Conservation (phyloP, 352 stramenopile species). For the Aphanomyces cochlioides region DNA sequence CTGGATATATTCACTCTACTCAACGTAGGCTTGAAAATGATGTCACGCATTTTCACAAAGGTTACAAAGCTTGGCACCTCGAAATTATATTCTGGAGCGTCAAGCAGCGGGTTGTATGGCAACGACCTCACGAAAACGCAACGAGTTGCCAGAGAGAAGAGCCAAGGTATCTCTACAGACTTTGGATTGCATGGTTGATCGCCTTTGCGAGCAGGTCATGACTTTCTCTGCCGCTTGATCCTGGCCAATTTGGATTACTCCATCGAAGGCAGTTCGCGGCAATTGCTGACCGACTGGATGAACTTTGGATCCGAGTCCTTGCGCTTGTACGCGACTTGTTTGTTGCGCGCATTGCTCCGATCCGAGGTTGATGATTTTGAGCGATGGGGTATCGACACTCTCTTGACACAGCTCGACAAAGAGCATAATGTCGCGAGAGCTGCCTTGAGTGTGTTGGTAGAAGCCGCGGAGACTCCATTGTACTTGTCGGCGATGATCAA, state of each 20-base stretch:
- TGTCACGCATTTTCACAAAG: slow-evolving; percentile 85
- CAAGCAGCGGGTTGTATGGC: not conserved
- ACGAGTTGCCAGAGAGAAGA: slow-evolving; percentile 27
- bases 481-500: slow-evolving; percentile 82
- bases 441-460: slow-evolving; percentile 82
- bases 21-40: slow-evolving; percentile 68
- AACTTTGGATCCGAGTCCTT: slow-evolving; percentile 76
- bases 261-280: slow-evolving; percentile 79
- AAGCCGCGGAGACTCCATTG: slow-evolving; percentile 76
- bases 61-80: slow-evolving; percentile 84
- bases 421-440: slow-evolving; percentile 81
- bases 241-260: slow-evolving; percentile 86
- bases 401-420: slow-evolving; percentile 82
- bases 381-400: slow-evolving; percentile 82
- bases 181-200: not conserved
- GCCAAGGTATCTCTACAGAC: slow-evolving; percentile 10
- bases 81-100: slow-evolving; percentile 33
- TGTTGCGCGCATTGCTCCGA: slow-evolving; percentile 72
- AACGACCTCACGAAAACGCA: slow-evolving; percentile 26
- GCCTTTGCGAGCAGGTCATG: slow-evolving; percentile 44
- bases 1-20: not conserved
- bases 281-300: slow-evolving; percentile 87
- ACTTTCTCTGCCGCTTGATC: slow-evolving; percentile 86
- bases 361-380: slow-evolving; percentile 77
- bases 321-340: slow-evolving; percentile 79